Conservation (phyloP, 2,329 filamentous ascomycete species). For the Aspergillus brasiliensis region DNA sequence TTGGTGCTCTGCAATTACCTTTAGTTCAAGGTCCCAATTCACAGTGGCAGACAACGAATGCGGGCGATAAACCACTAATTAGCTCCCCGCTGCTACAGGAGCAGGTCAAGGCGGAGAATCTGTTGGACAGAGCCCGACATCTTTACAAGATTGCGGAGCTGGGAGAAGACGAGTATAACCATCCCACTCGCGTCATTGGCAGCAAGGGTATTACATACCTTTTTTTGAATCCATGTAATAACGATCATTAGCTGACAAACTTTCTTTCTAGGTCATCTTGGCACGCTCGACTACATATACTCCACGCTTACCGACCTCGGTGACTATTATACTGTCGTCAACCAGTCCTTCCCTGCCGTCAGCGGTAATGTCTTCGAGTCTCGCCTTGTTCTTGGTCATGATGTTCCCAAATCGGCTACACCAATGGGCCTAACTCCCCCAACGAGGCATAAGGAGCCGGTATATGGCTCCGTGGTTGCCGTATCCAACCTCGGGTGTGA, state of each 20-base stretch:
- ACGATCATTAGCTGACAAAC: not conserved
- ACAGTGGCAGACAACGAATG: conserved; percentile 17
- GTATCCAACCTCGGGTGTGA: conserved; percentile 66
- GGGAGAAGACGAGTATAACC: conserved; percentile 62
- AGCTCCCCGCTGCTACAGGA: conserved; percentile 45
- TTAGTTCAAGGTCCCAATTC: conserved; percentile 8
- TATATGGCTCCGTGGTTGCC: conserved; percentile 52
- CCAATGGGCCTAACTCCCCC: conserved; percentile 67
- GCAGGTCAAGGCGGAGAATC: conserved; percentile 59
- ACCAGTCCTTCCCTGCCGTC: conserved; percentile 64
- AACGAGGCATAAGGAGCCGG: conserved; percentile 27
- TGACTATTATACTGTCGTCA: conserved; percentile 34
- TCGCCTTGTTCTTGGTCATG: conserved; percentile 59
- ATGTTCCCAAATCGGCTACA: conserved; percentile 54
- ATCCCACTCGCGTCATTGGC: conserved; percentile 71
- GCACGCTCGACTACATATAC: conserved; percentile 65
- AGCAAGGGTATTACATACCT: conserved; percentile 55
- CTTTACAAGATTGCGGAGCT: conserved; percentile 65
- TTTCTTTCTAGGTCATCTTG: conserved; percentile 53
- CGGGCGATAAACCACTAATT: conserved; percentile 40
- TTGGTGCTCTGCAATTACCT: conserved; percentile 23
- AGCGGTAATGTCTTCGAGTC: conserved; percentile 63
- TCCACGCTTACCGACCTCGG: conserved; percentile 49
- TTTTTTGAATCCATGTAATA: no score
- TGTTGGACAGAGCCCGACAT: conserved; percentile 61